phyloP scores from a whole-genome alignment of 805 yeast species.

The Ogataea zsoltii region DNA sequence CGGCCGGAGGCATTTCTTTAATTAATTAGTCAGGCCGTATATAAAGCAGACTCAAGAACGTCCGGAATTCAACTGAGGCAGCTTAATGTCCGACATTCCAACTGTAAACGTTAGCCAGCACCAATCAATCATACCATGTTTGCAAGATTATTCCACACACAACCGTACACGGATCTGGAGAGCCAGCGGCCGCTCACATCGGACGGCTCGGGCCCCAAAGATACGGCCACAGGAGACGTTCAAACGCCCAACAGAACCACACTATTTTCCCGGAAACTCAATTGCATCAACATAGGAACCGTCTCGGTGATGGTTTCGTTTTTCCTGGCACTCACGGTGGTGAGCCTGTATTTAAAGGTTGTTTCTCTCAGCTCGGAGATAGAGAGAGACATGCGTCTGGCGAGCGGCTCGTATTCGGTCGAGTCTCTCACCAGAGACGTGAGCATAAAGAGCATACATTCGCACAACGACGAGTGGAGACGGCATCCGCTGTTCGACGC shows the following conservation, averaged over 20 bases:
- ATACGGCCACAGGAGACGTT: background rate
- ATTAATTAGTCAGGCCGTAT: too few relatives aligned
- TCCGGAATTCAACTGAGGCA: too few relatives aligned
- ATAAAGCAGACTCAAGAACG: too few relatives aligned
- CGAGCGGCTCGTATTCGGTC: conserved; percentile 4
- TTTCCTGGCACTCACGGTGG: conserved; percentile 8
- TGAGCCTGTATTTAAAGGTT: conserved; percentile 12
- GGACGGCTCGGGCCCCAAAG: background rate
- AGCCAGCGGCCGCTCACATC: background rate
- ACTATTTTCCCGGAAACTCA: background rate
- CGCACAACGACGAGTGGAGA: conserved; percentile 75
- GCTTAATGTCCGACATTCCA: too few relatives aligned
- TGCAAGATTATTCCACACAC: background rate
- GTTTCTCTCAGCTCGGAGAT: conserved; percentile 9
- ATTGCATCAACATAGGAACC: conserved; percentile 3
- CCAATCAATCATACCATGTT: background rate
- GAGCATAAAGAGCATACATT: conserved; percentile 45
- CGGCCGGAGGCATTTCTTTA: background rate
- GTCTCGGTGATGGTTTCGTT: conserved; percentile 13
- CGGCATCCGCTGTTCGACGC: conserved; percentile 59
- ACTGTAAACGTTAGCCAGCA: too few relatives aligned
- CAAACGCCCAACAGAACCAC: background rate
- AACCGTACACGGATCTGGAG: background rate
- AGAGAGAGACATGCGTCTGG: conserved; percentile 6
- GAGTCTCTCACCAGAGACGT: conserved; percentile 30